Evolutionary conservation across 441 rosid species (phyloP).

Genomic region (Brassica hybrid): DNA sequence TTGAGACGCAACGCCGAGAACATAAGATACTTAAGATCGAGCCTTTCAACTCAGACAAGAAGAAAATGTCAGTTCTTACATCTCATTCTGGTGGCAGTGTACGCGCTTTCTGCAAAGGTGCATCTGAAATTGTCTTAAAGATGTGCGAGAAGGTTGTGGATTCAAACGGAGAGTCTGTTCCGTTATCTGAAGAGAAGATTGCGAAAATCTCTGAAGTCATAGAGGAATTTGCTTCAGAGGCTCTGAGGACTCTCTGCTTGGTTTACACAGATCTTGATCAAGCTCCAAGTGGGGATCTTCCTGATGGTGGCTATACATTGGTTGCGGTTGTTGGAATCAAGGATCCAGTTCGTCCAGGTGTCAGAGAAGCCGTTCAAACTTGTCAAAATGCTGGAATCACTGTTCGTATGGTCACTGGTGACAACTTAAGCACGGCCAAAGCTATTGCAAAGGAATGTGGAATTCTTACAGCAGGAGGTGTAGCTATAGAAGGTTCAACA

Average conservation of each 20-base stretch:
- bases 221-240: constrained; percentile 59
- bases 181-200: constrained; percentile 51
- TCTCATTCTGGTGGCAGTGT: constrained; percentile 53
- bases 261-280: constrained; percentile 59
- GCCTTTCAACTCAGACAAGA: constrained; percentile 74
- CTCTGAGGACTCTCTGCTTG: constrained; percentile 68
- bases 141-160: constrained; percentile 61
- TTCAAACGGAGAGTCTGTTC: constrained; percentile 51
- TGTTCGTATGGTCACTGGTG: constrained; percentile 78
- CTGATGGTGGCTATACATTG: constrained; percentile 61
- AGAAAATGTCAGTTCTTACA: constrained; percentile 73
- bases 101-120: constrained; percentile 77
- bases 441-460: constrained; percentile 82
- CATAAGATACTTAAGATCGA: constrained; percentile 59
- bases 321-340: constrained; percentile 68
- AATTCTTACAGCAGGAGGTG: constrained; percentile 57
- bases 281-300: constrained; percentile 46
- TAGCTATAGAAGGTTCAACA: constrained; percentile 66
- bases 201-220: constrained; percentile 46
- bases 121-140: constrained; percentile 63
- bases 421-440: constrained; percentile 69
- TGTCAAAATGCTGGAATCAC: constrained; percentile 73
- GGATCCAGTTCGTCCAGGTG: constrained; percentile 79
- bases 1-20: constrained; percentile 48
- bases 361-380: constrained; percentile 64